Evolutionary conservation across 352 stramenopile genomes (phyloP), one percentile per base, ranked within the genome.

Genomic region (Pythium volutum): DNA sequence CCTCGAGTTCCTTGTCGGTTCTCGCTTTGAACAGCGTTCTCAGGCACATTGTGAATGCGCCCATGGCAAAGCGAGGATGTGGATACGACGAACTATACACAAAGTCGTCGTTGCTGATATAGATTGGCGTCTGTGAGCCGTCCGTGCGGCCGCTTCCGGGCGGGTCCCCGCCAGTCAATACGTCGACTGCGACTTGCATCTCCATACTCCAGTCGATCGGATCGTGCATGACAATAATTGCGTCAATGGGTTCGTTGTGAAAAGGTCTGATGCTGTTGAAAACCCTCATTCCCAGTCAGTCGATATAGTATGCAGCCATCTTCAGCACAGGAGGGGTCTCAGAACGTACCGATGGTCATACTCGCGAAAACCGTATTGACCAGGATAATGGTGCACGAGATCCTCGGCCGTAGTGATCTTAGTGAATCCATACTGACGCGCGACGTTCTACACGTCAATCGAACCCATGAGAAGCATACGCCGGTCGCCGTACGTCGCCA

Each of bases 211-310:
- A 97, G 66, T 97, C 71, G 48, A 92, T 81, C 16, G 90, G 89
- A 45, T 97, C 89, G 66, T 97, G 90, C 77, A 97, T 93, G 46
- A 95, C 73, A 67, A 97, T 81, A 57, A 97, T 87, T n/a, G 84
- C 89, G 27, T 88, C 82, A 39, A 96, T 83, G 6, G 85, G 84
- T 46, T 94, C 85, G n/a, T 81, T 71, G 20, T 87, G 62, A 50
- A 84, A 76, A 36, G 77, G 81, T n/a, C n/a, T 80, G 79, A 48
- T 89, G 74, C 12, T 89, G 73, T 11, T 36, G 31, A 36, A 36
- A 8, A 36, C 14, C 8, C 9, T n/a, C n/a, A n/a, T n/a, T n/a
- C n/a, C n/a, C n/a, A 36, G 31, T 36, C 31, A 36, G 14, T 3
- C 9, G 14, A 36, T 36, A 58, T 84, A 93, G 33, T 73, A 29